These are phyloP conservation scores for Penicillium sp. DNA, from an alignment of 2,329 filamentous ascomycete species.

Conservation along the genomic window DNA sequence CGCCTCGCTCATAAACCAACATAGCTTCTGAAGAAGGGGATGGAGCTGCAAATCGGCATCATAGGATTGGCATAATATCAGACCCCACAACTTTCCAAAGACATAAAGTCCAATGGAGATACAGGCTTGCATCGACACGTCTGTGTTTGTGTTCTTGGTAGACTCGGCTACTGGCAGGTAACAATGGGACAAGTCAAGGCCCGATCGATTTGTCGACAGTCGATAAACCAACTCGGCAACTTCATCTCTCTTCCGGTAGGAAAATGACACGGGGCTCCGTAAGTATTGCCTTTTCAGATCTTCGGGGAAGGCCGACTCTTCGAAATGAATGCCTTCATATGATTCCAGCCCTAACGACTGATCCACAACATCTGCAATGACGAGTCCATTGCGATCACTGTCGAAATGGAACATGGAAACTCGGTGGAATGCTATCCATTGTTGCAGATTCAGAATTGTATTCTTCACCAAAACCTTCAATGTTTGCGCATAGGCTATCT, in stretches of 20 bases:
- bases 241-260: constrained; percentile 72
- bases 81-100: constrained; percentile 77
- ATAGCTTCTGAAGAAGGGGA: constrained; percentile 85
- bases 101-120: constrained; percentile 90
- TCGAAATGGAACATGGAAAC: constrained; percentile 93
- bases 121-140: constrained; percentile 70
- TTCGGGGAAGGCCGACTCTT: constrained; percentile 77
- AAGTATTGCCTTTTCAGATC: constrained; percentile 79
- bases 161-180: constrained; percentile 82
- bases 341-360: constrained; percentile 68
- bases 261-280: constrained; percentile 74
- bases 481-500: constrained; percentile 65
- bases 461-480: constrained; percentile 71
- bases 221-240: constrained; percentile 75
- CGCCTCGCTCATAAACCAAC: constrained; percentile 75
- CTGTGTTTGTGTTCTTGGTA: constrained; percentile 72
- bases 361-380: constrained; percentile 79
- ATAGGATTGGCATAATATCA: constrained; percentile 80
- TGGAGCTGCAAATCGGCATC: constrained; percentile 75
- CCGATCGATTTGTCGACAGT: constrained; percentile 63
- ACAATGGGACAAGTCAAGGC: constrained; percentile 73
- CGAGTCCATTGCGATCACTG: constrained; percentile 70
- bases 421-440: constrained; percentile 77
- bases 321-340: constrained; percentile 78
- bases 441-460: constrained; percentile 73